Percentiles rank a stretch among this genome's conserved stretches.
These are phyloP conservation scores for Monosporascus sp. DNA, from an alignment of 2,329 filamentous ascomycete genomes.

Conservation along the genomic window DNA sequence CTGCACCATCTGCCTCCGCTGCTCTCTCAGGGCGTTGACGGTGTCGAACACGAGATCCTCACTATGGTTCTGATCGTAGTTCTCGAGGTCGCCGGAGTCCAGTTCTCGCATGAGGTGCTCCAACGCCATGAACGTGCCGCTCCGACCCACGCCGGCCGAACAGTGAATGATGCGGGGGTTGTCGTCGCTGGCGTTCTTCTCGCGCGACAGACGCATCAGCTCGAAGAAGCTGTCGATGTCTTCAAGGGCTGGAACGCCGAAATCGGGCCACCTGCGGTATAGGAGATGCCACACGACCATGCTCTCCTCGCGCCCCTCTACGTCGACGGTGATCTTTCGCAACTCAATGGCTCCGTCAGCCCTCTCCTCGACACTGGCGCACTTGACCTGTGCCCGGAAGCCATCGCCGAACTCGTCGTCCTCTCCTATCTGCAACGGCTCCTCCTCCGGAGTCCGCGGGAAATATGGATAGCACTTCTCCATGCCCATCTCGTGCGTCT, in stretches of 20 bases:
- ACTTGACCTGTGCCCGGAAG: slow-evolving; percentile 63
- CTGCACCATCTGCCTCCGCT: slow-evolving; percentile 95
- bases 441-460: slow-evolving; percentile 51
- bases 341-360: slow-evolving; percentile 61
- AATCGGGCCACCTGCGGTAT: slow-evolving; percentile 87
- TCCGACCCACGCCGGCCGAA: slow-evolving; percentile 89
- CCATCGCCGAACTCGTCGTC: slow-evolving; percentile 60
- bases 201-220: slow-evolving; percentile 62
- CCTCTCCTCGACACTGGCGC: slow-evolving; percentile 56
- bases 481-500: slow-evolving; percentile 69
- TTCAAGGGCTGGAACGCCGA: slow-evolving; percentile 68
- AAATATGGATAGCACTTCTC: slow-evolving; percentile 93
- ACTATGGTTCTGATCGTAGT: slow-evolving; percentile 29
- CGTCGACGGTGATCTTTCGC: slow-evolving; percentile 62
- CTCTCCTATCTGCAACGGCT: slow-evolving; percentile 55
- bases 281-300: slow-evolving; percentile 70
- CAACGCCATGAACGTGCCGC: slow-evolving; percentile 93
- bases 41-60: slow-evolving; percentile 70
- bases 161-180: slow-evolving; percentile 82
- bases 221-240: slow-evolving; percentile 65
- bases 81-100: slow-evolving; percentile 62
- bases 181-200: slow-evolving; percentile 46
- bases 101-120: slow-evolving; percentile 85
- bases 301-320: slow-evolving; percentile 38
- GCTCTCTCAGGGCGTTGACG: slow-evolving; percentile 75